Evolutionary conservation across 2,329 filamentous ascomycete genomes (phyloP), one percentile per base, ranked within the genome.

Genomic region (Parastagonospora nodorum): DNA sequence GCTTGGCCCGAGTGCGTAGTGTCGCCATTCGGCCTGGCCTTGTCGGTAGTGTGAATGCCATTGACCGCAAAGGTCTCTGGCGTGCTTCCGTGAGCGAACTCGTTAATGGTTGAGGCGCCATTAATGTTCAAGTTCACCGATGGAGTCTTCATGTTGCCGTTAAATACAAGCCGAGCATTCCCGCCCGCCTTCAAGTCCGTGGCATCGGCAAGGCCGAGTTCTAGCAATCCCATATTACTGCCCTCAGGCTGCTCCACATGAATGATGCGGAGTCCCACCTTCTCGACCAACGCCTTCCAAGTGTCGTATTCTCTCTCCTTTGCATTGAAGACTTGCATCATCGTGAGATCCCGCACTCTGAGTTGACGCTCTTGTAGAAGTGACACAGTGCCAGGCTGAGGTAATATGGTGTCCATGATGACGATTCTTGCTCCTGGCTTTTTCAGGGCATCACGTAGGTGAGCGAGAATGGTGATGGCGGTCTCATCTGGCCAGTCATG

Each of bases 401-500:
- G 43, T 5, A 45, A 19, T 15, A 45, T 35, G 2, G 43, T 45
- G 14, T 45, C 43, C 43, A 45, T 45, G 10, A 45, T 45, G 7
- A 45, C 27, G 14, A 45, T 28, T 11, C 32, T 32, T 7, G 43
- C n/a, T 6, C 41, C 31, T n/a, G 41, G 29, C n/a, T 43, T 43
- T n/a, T 43, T 43, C 14, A 43, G 11, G 5, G 41, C 41, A 16
- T 43, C 41, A 3, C 41, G 29, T 12, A 43, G 14, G 15, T 43
- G 41, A 8, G 28, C 2, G 11, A 45, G 32, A 38, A 74, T 72
- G 37, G 60, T 48, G 1, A 68, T 31, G 32, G 52, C 63, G 50
- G 72, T 66, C 39, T 61, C 61, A 50, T 71, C 67, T 42, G 65
- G 63, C 66, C 67, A 72, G 47, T 71, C 64, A 42, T 72, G 69